Base-by-base conservation (phyloP, 805 yeast species). In the Sugiyamaella chiloensis region DNA sequence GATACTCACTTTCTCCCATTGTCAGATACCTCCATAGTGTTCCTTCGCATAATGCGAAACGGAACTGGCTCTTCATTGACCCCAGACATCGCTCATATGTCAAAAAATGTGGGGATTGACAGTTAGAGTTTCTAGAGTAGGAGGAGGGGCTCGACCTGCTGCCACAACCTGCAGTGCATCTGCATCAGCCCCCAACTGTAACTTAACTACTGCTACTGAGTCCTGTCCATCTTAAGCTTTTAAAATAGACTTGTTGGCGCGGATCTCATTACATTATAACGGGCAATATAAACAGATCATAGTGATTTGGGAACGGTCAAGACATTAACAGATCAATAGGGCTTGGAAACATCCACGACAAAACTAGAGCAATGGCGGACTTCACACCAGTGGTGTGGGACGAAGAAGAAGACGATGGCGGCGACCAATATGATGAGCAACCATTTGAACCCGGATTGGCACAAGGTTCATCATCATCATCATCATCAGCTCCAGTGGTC, bases 11-110 rank as follows among this genome's bases (percentile, higher is more conserved):
- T 36, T 42, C 34, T 68, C 1, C 76, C 79, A 0, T 79, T 71
- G 20, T 69, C 69, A 0, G 79, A 73, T 19, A 71, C 46, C n/a
- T 75, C 72, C 23, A 69, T 70, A 0, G 79, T 71, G 30, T 52
- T 47, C 40, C 53, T 36, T 29, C 60, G 46, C 48, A 55, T 42
- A 34, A 55, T 34, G 40, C 45, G 49, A 37, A 52, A 44, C 11
- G 59, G 53, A 36, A 44, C 34, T 17, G 36, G 16, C 24, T 21
- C 27, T 32, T 19, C 14, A 16, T 34, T 16, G 11, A 5, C 37
- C 5, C 4, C 7, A 19, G 37, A 34, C 37, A 34, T 34, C 7
- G 37, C 21, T 34, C 37, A 34, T 34, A n/a, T n/a, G n/a, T n/a
- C n/a, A n/a, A n/a, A n/a, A n/a, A n/a, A n/a, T n/a, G n/a, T n/a